Evolutionary conservation across 2,329 filamentous ascomycete species (phyloP), one percentile per base, ranked within the genome.

Genomic region (Monascus ruber): DNA sequence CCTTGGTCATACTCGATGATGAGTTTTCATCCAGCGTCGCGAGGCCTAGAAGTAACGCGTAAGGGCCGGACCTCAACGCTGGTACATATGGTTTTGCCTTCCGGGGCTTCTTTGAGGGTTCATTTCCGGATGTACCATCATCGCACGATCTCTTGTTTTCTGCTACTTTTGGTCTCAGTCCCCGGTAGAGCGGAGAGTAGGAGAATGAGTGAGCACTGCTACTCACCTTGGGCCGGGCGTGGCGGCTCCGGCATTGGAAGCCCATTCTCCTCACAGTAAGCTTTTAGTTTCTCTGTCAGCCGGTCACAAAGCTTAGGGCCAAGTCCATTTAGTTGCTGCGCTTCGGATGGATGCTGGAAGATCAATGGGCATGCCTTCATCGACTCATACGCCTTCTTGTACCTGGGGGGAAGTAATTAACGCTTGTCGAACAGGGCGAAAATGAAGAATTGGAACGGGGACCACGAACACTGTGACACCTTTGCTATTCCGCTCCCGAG

Each of bases 371-470:
- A 88, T 8, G 76, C 76, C 60, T 80, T 84, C 58, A 91, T 74
- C 2, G 84, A 83, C 42, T 85, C 73, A 53, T 85, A 85, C 1
- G 85, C 85, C 49, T 81, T 77, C 47, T 76, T 82, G 59, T 87
- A 89, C 0, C 76, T 79, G n/a, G 3, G 34, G 9, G 31, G 6
- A 26, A 24, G 28, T 45, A 41, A 51, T 49, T 38, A 25, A 17
- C 17, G 5, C 17, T 29, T 36, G 8, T n/a, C 24, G 32, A 25
- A 5, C 28, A 6, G 28, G 10, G 27, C 27, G 24, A 31, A 33
- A n/a, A 7, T 41, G 9, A 24, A n/a, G 36, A 26, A 32, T 4
- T 29, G 10, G 38, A 9, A 31, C 34, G n/a, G 32, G 34, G 29
- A 39, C 40, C 38, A 53, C 59, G 32, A 40, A 71, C 66, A 68